Evolutionary conservation across 2,329 filamentous ascomycete genomes (phyloP), one percentile per base, ranked within the genome.

Genomic region (Botryotinia convoluta): DNA sequence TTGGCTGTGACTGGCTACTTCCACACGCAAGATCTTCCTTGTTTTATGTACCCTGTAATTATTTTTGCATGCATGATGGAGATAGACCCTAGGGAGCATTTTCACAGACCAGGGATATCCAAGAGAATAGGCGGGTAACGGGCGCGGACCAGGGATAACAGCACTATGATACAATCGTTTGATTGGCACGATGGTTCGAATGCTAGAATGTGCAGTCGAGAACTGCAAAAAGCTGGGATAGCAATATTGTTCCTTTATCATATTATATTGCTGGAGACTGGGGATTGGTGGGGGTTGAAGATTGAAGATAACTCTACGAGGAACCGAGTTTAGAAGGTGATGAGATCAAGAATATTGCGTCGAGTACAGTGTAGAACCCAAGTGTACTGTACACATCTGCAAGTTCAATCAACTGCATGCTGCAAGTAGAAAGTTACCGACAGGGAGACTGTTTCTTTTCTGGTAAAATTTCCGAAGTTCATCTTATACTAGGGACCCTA

Each of bases 61-160:
- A 32, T 68, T 32, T 57, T 35, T 57, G 65, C 48, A 67, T 51
- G 45, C 65, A 67, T 51, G 32, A 44, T 54, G 45, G 48, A 68
- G n/a, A 57, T 18, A 10, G 20, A 37, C 32, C 37, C 32, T 39
- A 29, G 64, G 29, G 37, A 32, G 39, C 61, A 16, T 22, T 64
- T 26, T 67, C 18, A 37, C 26, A 35, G 18, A 42, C 64, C 16
- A 68, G 65, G 48, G 8, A 32, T 22, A 57, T 39, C 35, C 45
- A 6, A 42, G 64, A 22, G 45, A 10, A 67, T 26, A 51, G 64
- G 45, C 45, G 64, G 32, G 48, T 42, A 68, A 68, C 64, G 45
- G 35, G 35, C 64, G 48, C 64, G 64, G 48, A 29, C 35, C 35
- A 68, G 14, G 63, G 44, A 54, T 64, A 45, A n/a, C 12, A 39